Base-by-base conservation (phyloP, 2,329 filamentous ascomycete genomes). In the Tricladium varicosporioides region DNA sequence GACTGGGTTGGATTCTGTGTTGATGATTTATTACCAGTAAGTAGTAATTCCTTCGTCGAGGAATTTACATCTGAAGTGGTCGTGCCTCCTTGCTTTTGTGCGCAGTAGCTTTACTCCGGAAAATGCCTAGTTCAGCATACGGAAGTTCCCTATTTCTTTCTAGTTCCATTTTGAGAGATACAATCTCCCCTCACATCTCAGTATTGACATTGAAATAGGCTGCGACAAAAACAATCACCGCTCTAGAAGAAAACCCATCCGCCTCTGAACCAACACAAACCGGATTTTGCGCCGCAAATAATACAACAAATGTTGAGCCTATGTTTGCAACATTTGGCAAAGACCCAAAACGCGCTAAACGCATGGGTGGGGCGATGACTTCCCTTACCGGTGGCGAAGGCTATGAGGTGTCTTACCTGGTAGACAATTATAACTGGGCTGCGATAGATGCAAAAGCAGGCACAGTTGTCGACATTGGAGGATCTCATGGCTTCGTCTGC, bases 381-480 rank as follows among this genome's bases (percentile, higher is more conserved):
- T 81, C 75, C 51, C 70, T 85, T 51, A 80, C 78, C 0, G 77
- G 75, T 2, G 81, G 79, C 55, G 79, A 83, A 62, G 82, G 82
- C 0, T 83, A 83, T 61, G 80, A 83, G 60, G 64, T 83, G 4
- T 70, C 70, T 19, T 75, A 83, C 61, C 73, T 86, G 9, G 73
- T 83, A 1, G 70, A 81, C 40, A 78, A 76, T 45, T 85, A 80
- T 62, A 78, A 84, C 63, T 79, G 85, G 63, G 69, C 73, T 1
- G 73, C 73, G 1, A 67, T 84, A 1, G 73, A 82, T 51, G 69
- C 69, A 0, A 65, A 57, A 1, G 69, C 70, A 5, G 82, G 77
- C 2, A 81, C 75, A 0, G 70, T 86, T 42, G 81, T 86, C 4
- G 83, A 87, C 54, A 64, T 84, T 13, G 83, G 84, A 9, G 83